Conservation (phyloP, 768 basidiomycete species). For the Panaeolus papilionaceus region DNA sequence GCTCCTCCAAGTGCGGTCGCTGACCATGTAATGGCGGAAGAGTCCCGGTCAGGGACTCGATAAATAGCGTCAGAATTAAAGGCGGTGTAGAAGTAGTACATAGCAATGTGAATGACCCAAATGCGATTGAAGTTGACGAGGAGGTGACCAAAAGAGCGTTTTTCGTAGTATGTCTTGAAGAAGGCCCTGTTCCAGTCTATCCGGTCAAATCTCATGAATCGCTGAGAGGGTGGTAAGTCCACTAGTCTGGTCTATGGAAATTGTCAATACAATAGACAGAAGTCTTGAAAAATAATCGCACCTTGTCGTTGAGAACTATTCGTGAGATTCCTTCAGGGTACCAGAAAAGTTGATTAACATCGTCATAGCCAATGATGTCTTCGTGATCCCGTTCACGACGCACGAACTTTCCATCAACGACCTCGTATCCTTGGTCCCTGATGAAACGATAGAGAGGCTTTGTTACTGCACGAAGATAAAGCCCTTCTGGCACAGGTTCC, state of each 20-base stretch:
- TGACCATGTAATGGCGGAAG: constrained; percentile 89
- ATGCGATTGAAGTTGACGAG: constrained; percentile 99
- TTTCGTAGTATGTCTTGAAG: constrained; percentile 99
- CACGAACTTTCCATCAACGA: constrained; percentile 94
- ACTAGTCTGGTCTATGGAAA: constrained; percentile 79
- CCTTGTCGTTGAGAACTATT: constrained; percentile 90
- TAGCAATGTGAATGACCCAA: constrained; percentile 95
- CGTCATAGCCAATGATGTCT: constrained; percentile 96
- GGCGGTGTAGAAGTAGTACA: constrained; percentile 97
- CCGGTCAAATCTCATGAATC: constrained; percentile 96
- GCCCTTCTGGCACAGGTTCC: constrained; percentile 92
- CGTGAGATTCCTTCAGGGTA: constrained; percentile 98
- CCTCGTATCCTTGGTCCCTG: constrained; percentile 97
- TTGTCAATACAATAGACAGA: constrained; percentile 15
- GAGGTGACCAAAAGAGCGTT: constrained; percentile 94
- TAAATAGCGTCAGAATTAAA: constrained; percentile 93
- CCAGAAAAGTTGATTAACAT: constrained; percentile 99
- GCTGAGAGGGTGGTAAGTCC: constrained; percentile 87
- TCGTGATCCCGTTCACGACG: constrained; percentile 93
- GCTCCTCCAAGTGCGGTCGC: constrained; percentile 94
- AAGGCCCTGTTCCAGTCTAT: constrained; percentile 97
- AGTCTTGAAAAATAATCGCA: constrained; percentile 33
- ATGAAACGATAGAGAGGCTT: constrained; percentile 97
- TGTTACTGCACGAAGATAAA: constrained; percentile 90
- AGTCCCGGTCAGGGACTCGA: constrained; percentile 57